Base-by-base conservation (phyloP, 73 alveolate species). In the Paraurostyla sp. region DNA sequence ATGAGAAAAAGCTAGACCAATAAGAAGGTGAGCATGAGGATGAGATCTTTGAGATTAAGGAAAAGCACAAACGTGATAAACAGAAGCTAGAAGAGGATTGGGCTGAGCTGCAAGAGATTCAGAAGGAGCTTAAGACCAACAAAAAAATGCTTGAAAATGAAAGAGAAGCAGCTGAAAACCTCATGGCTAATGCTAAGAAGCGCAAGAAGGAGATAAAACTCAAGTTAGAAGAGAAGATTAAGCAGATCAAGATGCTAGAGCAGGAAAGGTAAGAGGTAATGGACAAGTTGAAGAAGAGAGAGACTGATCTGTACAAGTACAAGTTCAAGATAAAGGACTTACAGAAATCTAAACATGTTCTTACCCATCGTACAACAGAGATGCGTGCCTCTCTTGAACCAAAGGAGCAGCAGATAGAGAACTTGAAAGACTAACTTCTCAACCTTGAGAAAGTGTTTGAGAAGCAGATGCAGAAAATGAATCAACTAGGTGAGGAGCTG, bases 371-470 rank as follows among this genome's bases (percentile, higher is more conserved):
- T 78, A 94, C 98, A 0, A 96, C 97, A 29, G 98, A 96, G 88
- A 96, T 96, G 97, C 73, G 93, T 49, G 96, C 94, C 38, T 71
- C 89, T 40, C 76, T 96, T 25, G 97, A 94, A 71, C 99, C 99
- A 0, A 96, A 96, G 58, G 99, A 96, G 75, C 91, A 89, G 57
- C 83, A 94, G 68, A 96, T 96, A 48, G 96, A 88, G 52, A 78
- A 76, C 58, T 89, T 94, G 23, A 94, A 96, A 52, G 97, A 96
- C 52, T 93, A 94, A 59, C 63, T 94, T 58, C 90, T 94, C 52
- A 94, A 93, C 54, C 76, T 95, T 7, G 98, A 95, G 81, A 86
- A 91, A 59, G 96, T 93, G 29, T 87, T 93, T 18, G 94, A 94
- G 54, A 94, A 95, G 71, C 91, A 94, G 60, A 93, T 94, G 94